Percentiles rank a stretch among this genome's conserved stretches.
Evolutionary conservation across 192 early-diverging fungal genomes (phyloP).

Genomic region (Coemansia erecta): DNA sequence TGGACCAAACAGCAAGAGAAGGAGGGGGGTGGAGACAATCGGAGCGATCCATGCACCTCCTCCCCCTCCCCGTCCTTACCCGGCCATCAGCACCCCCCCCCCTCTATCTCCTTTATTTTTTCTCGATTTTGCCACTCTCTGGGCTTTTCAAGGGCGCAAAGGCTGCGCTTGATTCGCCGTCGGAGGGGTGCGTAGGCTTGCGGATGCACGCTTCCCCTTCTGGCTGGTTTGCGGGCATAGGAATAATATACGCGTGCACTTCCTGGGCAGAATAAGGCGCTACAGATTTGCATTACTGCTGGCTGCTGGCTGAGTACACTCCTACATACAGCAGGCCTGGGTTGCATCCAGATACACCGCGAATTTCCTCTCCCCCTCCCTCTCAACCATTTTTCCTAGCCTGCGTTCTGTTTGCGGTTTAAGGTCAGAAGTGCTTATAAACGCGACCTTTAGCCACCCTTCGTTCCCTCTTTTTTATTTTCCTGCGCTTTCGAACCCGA

Average conservation of each 20-base stretch:
- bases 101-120: not conserved
- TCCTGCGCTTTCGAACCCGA: conserved; percentile 1
- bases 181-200: not conserved
- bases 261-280: no score
- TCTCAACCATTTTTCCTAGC: conserved; percentile 5
- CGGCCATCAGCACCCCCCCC: conserved; percentile 5
- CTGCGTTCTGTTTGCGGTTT: conserved; percentile 1
- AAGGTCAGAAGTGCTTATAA: conserved; percentile 6
- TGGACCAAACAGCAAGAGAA: no score
- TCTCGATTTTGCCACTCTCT: not conserved
- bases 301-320: no score
- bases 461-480: conserved; percentile 5
- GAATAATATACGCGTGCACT: no score
- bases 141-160: conserved; percentile 5
- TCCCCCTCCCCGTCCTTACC: not conserved
- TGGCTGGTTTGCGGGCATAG: no score
- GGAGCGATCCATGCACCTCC: no score
- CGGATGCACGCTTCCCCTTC: no score
- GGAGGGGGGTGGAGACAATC: no score
- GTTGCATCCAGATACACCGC: no score
- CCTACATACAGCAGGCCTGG: no score
- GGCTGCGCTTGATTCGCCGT: conserved; percentile 2
- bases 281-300: no score
- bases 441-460: conserved; percentile 9
- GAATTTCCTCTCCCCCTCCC: no score